Evolutionary conservation across 225 moss, liverwort and hornwort genomes (phyloP).

Genomic region (Bryum argenteum): DNA sequence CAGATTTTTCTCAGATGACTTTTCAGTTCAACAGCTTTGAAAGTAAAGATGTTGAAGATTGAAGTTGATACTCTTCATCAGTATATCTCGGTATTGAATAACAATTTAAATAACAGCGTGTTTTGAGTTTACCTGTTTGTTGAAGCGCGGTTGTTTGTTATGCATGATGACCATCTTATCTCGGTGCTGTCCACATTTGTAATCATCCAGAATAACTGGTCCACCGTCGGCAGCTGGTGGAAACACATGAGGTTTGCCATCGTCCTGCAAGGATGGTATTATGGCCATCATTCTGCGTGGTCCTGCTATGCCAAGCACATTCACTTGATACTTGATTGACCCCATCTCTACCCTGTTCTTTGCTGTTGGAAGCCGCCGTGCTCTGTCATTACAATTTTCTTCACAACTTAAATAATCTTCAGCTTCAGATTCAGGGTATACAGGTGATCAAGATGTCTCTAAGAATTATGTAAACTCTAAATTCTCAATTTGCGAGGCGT

Average conservation of each 20-base stretch:
- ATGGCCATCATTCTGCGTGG: constrained; percentile 82
- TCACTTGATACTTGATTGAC: constrained; percentile 63
- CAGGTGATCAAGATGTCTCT: too few relatives aligned
- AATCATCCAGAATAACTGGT: constrained; percentile 62
- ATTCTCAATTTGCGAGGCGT: too few relatives aligned
- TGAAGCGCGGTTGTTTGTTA: constrained; percentile 79
- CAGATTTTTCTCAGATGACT: background rate
- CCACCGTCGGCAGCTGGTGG: constrained; percentile 52
- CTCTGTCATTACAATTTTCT: constrained; percentile 21
- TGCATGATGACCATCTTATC: constrained; percentile 84
- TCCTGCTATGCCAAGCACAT: constrained; percentile 77
- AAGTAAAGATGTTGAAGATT: too few relatives aligned
- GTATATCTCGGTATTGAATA: too few relatives aligned
- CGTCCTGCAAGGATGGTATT: constrained; percentile 63
- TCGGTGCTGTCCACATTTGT: constrained; percentile 59
- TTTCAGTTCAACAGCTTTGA: background rate
- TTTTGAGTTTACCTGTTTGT: constrained; percentile 57
- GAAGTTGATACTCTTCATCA: too few relatives aligned
- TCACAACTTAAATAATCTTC: background rate
- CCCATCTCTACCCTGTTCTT: constrained; percentile 77
- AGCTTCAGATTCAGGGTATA: too few relatives aligned
- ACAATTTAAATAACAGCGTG: background rate
- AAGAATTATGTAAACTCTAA: too few relatives aligned
- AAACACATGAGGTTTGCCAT: constrained; percentile 65
- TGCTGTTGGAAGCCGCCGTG: constrained; percentile 39